Conservation (phyloP, 371 early-diverging fungal species). For the Funneliformis caledonium region DNA sequence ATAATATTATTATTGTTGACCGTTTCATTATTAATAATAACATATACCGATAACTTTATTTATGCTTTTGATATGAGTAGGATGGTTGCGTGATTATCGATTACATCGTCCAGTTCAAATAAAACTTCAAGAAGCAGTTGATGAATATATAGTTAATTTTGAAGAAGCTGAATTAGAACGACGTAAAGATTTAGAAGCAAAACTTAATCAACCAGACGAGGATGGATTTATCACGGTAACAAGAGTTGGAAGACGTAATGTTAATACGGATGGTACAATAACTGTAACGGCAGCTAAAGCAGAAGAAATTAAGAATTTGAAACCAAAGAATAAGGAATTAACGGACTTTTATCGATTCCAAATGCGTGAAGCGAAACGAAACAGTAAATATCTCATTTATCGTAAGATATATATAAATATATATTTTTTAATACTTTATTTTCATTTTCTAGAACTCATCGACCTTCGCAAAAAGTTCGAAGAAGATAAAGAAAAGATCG, state of each 20-base stretch:
- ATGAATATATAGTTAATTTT: constrained; percentile 78
- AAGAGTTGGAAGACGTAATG: constrained; percentile 62
- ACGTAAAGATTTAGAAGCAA: constrained; percentile 62
- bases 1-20: constrained; percentile 20
- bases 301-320: constrained; percentile 51
- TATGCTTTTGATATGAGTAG: neutral
- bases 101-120: constrained; percentile 44
- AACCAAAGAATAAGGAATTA: constrained; percentile 74
- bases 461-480: constrained; percentile 91
- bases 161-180: constrained; percentile 79
- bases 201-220: constrained; percentile 85
- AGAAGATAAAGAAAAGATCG: constrained; percentile 88
- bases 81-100: constrained; percentile 36
- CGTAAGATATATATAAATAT: neutral
- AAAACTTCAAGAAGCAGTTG: constrained; percentile 65
- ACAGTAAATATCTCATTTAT: constrained; percentile 59
- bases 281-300: constrained; percentile 64
- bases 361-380: constrained; percentile 85
- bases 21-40: neutral
- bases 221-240: constrained; percentile 93
- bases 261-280: constrained; percentile 63
- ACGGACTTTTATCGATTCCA: constrained; percentile 95
- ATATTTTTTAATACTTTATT: constrained; percentile 12
- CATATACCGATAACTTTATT: neutral
- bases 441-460: constrained; percentile 67